phyloP scores from a whole-genome alignment of 257 asterid species.

The Solanum stenotomum region DNA sequence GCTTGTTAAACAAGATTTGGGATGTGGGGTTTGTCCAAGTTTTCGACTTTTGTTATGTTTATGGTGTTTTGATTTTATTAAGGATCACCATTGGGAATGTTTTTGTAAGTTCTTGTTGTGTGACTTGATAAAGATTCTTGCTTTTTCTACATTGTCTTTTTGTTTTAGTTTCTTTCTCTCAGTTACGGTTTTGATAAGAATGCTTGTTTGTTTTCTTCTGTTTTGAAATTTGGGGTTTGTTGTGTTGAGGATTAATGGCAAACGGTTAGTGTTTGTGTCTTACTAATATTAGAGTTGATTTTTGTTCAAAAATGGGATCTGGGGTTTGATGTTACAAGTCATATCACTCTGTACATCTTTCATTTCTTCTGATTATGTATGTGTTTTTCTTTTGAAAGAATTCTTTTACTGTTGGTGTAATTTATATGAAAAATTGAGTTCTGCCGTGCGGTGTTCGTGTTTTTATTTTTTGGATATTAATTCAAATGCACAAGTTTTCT shows the following conservation, averaged over 20 bases:
- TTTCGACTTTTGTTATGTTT: constrained; percentile 8
- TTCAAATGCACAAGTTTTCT: not conserved
- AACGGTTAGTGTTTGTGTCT: not conserved
- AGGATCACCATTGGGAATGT: constrained; percentile 29
- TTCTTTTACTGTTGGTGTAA: not conserved
- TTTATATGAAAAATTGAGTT: not conserved
- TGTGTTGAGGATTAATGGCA: constrained; percentile 6
- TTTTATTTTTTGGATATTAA: not conserved
- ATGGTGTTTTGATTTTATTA: constrained; percentile 12
- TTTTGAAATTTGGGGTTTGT: constrained; percentile 11
- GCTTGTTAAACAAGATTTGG: constrained; percentile 22
- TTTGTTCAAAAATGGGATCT: constrained; percentile 15
- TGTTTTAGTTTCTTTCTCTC: not conserved
- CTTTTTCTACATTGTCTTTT: constrained; percentile 6
- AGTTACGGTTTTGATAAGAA: not conserved
- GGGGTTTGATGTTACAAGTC: constrained; percentile 11
- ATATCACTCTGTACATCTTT: not conserved
- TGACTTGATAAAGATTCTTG: constrained; percentile 10
- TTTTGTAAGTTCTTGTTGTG: not conserved
- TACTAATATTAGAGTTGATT: not conserved
- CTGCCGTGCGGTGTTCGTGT: not conserved
- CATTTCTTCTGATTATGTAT: not conserved
- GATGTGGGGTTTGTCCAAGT: not conserved
- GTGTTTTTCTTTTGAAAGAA: not conserved
- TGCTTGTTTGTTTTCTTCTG: constrained; percentile 11